phyloP scores from a whole-genome alignment of 2,329 filamentous ascomycete species.

The Verticillium zaregamsianum region DNA sequence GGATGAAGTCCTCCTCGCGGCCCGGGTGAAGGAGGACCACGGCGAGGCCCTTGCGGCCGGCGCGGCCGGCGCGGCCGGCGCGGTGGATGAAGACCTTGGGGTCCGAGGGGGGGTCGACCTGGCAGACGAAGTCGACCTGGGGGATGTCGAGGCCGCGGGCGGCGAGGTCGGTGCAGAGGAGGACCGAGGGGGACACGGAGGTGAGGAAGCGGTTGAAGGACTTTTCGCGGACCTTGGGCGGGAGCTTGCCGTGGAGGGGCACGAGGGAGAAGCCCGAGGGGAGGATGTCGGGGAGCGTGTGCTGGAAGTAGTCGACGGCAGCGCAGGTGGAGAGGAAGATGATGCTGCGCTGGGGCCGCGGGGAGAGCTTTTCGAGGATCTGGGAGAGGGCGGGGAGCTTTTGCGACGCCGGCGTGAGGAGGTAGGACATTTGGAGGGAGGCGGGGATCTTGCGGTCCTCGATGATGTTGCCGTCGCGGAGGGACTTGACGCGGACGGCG shows the following conservation, averaged over 20 bases:
- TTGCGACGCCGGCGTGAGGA: conserved; percentile 69
- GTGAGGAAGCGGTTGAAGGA: conserved; percentile 81
- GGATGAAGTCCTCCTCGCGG: conserved; percentile 83
- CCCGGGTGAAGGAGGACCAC: conserved; percentile 83
- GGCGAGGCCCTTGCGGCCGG: conserved; percentile 79
- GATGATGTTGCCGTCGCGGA: conserved; percentile 58
- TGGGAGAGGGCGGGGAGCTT: conserved; percentile 73
- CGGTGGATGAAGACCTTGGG: conserved; percentile 95
- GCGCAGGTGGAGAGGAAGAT: conserved; percentile 93
- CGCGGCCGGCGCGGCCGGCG: conserved; percentile 83
- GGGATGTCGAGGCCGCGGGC: conserved; percentile 89
- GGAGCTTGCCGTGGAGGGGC: conserved; percentile 88
- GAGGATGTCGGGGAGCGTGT: conserved; percentile 70
- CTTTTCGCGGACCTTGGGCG: conserved; percentile 79
- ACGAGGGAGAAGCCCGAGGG: conserved; percentile 66
- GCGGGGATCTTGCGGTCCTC: conserved; percentile 88
- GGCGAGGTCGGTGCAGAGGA: conserved; percentile 90
- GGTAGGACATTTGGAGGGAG: conserved; percentile 86
- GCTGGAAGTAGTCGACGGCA: conserved; percentile 89
- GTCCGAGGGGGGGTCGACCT: conserved; percentile 78
- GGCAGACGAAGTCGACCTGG: conserved; percentile 84
- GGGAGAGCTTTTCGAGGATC: conserved; percentile 65
- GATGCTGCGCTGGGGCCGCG: conserved; percentile 78
- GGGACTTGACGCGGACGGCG: conserved; percentile 79
- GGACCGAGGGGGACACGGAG: conserved; percentile 69